Base-by-base conservation (phyloP, 75 land plant genomes). In the Picea sitchensis region DNA sequence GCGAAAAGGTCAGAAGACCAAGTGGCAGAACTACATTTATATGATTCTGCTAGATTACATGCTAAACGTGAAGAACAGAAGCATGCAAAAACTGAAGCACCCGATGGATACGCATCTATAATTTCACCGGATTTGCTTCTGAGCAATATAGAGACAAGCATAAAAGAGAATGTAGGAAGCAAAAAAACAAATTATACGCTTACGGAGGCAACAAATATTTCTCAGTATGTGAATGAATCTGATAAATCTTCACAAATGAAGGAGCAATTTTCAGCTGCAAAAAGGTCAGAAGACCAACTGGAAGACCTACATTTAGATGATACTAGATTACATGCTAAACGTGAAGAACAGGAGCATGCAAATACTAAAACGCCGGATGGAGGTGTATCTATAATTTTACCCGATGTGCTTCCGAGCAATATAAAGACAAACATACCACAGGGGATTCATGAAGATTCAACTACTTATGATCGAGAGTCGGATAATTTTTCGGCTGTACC, bases 251-350 rank as follows among this genome's bases (percentile, higher is more conserved):
- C 18, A 44, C 44, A 44, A 3, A 5, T 2, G 74, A 47, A 44
- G 54, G n/a, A n/a, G 26, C 74, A 71, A 23, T 47, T 38, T 71
- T 3, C 21, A 44, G 11, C 41, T 71, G 54, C 44, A 12, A 71
- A 71, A 69, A n/a, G 73, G n/a, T 38, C 73, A 41, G 73, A 36
- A 44, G 74, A n/a, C 21, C 54, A 71, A 20, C 54, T 7, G 73
- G 36, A 26, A 71, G 51, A 38, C 38, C 51, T 38, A 5, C 21
- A 38, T 68, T 68, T 38, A 6, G 7, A 38, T 68, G 68, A 14
- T 65, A 3, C 68, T 65, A 1, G 56, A 51, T 51, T 9, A 51
- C 11, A 31, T 14, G 5, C 36, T 34, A 30, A 13, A 65, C 30
- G 34, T 65, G 47, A 68, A 68, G 47, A 68, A 15, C 44, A 68